phyloP scores from a whole-genome alignment of 148 eudicot species.

The Rhododendron ferrugineum region DNA sequence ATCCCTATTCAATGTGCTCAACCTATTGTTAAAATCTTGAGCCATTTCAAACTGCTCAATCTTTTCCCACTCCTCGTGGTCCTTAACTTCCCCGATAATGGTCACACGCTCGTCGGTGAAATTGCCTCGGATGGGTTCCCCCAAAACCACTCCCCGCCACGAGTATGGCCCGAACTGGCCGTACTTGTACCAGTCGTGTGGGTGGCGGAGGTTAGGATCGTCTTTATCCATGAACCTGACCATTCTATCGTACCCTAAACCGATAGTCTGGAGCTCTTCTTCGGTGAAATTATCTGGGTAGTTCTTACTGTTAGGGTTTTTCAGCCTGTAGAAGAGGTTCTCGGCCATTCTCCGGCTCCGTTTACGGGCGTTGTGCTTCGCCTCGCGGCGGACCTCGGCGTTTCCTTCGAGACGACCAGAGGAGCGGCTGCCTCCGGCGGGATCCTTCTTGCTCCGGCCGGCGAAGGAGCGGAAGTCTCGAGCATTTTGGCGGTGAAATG shows the following conservation, averaged over 20 bases:
- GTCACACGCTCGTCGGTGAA: slow-evolving; percentile 62
- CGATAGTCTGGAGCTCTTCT: slow-evolving; percentile 89
- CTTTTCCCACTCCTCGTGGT: slow-evolving; percentile 91
- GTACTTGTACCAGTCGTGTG: slow-evolving; percentile 90
- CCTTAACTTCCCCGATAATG: slow-evolving; percentile 60
- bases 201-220: slow-evolving; percentile 81
- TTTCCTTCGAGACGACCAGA: slow-evolving; percentile 58
- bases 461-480: slow-evolving; percentile 51
- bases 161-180: slow-evolving; percentile 90
- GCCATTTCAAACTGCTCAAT: slow-evolving; percentile 79
- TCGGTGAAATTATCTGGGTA: slow-evolving; percentile 82
- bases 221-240: slow-evolving; percentile 88
- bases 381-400: slow-evolving; percentile 68
- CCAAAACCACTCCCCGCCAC: slow-evolving; percentile 89
- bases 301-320: slow-evolving; percentile 64
- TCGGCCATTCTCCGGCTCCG: slow-evolving; percentile 58
- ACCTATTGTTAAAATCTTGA: slow-evolving; percentile 55
- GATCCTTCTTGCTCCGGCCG: slow-evolving; percentile 68
- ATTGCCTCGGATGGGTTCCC: slow-evolving; percentile 79
- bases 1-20: slow-evolving; percentile 38
- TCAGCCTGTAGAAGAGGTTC: slow-evolving; percentile 71
- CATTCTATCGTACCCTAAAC: slow-evolving; percentile 89
- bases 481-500: slow-evolving; percentile 24
- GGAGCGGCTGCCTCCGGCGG: slow-evolving; percentile 32
- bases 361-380: slow-evolving; percentile 58